These are phyloP conservation scores for Xylaria venustula DNA, from an alignment of 495 filamentous ascomycete species.

Conservation along the genomic window DNA sequence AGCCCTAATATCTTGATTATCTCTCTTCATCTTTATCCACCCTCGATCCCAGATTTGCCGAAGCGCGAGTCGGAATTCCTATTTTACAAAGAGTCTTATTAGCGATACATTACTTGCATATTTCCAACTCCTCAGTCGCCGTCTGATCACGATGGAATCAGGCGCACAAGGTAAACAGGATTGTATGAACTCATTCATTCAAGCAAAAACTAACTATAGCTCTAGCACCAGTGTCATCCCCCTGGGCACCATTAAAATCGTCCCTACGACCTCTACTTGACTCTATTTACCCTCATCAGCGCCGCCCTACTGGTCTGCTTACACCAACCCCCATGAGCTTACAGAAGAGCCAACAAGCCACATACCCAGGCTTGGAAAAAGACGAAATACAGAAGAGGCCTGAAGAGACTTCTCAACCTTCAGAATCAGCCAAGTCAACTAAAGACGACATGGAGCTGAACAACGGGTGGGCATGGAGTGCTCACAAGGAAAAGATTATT, in stretches of 20 bases:
- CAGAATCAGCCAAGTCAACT: neutral
- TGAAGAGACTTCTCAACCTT: neutral
- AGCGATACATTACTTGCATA: neutral
- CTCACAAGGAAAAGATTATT: conserved; percentile 66
- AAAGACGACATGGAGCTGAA: conserved; percentile 2
- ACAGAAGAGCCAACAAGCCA: neutral
- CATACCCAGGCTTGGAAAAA: neutral
- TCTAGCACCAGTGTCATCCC: conserved; percentile 8
- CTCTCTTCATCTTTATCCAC: neutral
- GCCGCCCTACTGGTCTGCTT: conserved; percentile 8
- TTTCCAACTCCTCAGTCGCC: neutral
- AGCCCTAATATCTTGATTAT: neutral
- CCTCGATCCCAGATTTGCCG: neutral
- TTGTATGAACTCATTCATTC: neutral
- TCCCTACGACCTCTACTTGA: conserved; percentile 11
- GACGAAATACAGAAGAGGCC: conserved; percentile 3
- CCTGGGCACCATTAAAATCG: conserved; percentile 11
- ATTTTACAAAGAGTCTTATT: neutral
- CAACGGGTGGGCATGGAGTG: conserved; percentile 43
- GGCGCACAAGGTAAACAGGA: neutral
- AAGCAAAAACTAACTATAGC: neutral
- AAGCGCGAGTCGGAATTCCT: neutral
- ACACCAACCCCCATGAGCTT: conserved; percentile 6
- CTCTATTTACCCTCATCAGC: conserved; percentile 13
- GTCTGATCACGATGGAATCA: conserved; percentile 2